Evolutionary conservation across 164 flowering plant species (phyloP).

Genomic region (Macadamia tetraphylla): DNA sequence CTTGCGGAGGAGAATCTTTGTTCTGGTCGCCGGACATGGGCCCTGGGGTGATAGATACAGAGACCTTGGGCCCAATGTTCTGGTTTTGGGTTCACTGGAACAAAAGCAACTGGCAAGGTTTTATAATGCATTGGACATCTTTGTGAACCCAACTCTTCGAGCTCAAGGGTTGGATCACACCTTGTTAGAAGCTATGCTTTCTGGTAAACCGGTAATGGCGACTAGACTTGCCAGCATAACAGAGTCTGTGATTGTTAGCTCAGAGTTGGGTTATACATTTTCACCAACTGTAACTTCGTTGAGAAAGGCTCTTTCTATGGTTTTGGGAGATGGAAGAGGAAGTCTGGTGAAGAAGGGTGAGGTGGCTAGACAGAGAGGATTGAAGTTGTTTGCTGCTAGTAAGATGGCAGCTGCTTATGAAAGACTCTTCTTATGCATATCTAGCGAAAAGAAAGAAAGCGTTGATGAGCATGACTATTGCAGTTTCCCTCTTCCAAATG

Average conservation of each 20-base stretch:
- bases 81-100: constrained; percentile 65
- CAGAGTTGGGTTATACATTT: constrained; percentile 55
- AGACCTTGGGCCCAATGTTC: constrained; percentile 47
- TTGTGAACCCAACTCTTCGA: constrained; percentile 67
- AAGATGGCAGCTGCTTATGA: constrained; percentile 76
- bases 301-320: constrained; percentile 37
- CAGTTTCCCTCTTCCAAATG: constrained; percentile 6
- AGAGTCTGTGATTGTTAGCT: constrained; percentile 49
- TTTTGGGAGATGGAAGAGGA: constrained; percentile 42
- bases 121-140: constrained; percentile 62
- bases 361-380: constrained; percentile 42
- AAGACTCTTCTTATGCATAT: constrained; percentile 65
- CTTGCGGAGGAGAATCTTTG: constrained; percentile 24
- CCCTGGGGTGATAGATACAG: constrained; percentile 65
- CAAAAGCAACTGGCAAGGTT: constrained; percentile 47
- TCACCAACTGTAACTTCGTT: constrained; percentile 51
- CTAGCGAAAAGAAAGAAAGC: constrained; percentile 9
- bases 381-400: constrained; percentile 57
- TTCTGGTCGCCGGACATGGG: constrained; percentile 77
- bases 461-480: constrained; percentile 12
- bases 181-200: constrained; percentile 63
- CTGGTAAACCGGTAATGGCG: constrained; percentile 68
- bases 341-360: constrained; percentile 43
- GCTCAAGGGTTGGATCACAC: constrained; percentile 84
- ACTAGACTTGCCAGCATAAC: constrained; percentile 70